Percentiles rank a stretch among this genome's conserved stretches.
These are phyloP conservation scores for Sequoiadendron giganteum DNA, from an alignment of 75 land plant species.

Conservation along the genomic window DNA sequence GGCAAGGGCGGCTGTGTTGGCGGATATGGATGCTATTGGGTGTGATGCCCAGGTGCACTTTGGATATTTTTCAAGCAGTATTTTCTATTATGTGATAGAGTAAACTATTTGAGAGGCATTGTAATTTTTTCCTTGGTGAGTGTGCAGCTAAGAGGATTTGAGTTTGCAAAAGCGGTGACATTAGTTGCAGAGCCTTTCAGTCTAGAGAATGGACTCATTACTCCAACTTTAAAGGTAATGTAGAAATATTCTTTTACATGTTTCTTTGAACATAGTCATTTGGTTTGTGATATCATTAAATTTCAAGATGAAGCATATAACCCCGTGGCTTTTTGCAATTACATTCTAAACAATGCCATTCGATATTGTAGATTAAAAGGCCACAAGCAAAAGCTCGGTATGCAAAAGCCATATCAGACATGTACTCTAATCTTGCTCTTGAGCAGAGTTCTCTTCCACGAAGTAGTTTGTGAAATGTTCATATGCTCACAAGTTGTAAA, in stretches of 20 bases:
- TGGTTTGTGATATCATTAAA: not conserved
- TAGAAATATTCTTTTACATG: not conserved
- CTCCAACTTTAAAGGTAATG: constrained; percentile 90
- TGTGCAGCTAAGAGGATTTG: constrained; percentile 90
- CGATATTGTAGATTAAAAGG: constrained; percentile 69
- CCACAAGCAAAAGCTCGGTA: constrained; percentile 84
- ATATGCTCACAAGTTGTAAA: not conserved
- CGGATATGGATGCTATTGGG: constrained; percentile 90
- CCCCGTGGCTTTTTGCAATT: not conserved
- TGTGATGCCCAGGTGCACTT: constrained; percentile 68
- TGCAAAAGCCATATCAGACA: constrained; percentile 65
- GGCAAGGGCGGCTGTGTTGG: constrained; percentile 71
- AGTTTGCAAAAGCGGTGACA: constrained; percentile 86
- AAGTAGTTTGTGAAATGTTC: not conserved
- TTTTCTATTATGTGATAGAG: not conserved
- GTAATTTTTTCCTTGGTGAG: no score
- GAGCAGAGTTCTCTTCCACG: not conserved
- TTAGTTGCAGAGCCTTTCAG: constrained; percentile 83
- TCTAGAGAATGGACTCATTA: constrained; percentile 82
- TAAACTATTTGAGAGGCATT: not conserved
- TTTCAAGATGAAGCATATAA: not conserved
- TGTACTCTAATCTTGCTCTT: constrained; percentile 57
- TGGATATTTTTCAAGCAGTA: not conserved
- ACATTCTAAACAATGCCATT: not conserved
- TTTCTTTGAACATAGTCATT: not conserved